These are phyloP conservation scores for Myotisia sp. DNA, from an alignment of 2,329 filamentous ascomycete genomes.

Conservation along the genomic window DNA sequence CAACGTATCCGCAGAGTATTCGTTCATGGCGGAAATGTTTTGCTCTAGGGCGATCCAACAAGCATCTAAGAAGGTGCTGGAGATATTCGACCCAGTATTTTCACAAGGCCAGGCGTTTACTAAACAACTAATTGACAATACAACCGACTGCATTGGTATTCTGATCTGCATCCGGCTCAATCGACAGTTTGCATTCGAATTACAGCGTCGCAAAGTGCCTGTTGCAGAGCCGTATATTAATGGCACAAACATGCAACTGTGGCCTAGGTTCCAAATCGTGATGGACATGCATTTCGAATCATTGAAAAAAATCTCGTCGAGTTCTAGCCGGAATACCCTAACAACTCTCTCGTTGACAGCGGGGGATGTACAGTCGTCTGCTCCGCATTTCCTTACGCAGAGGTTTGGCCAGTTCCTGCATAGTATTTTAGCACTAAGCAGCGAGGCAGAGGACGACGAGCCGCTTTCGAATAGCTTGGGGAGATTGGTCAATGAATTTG, in stretches of 20 bases:
- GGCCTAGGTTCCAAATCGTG: constrained; percentile 86
- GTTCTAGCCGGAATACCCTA: constrained; percentile 35
- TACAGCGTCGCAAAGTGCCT: constrained; percentile 81
- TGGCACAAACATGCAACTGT: constrained; percentile 85
- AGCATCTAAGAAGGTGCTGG: constrained; percentile 68
- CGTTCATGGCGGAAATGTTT: constrained; percentile 84
- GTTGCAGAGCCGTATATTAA: constrained; percentile 86
- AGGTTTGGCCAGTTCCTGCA: constrained; percentile 89
- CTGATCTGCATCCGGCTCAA: constrained; percentile 86
- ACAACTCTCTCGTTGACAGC: constrained; percentile 42
- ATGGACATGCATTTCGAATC: constrained; percentile 91
- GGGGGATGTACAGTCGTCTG: constrained; percentile 35
- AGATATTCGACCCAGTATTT: constrained; percentile 83
- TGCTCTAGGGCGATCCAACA: constrained; percentile 59
- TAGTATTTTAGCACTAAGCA: constrained; percentile 66
- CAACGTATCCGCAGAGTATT: constrained; percentile 89
- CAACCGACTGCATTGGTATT: constrained; percentile 71
- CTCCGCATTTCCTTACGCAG: constrained; percentile 83
- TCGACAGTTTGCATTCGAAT: constrained; percentile 83
- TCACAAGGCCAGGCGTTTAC: constrained; percentile 65
- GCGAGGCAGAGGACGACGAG: constrained; percentile 88
- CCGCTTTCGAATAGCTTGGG: constrained; percentile 70
- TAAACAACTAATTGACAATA: constrained; percentile 59
- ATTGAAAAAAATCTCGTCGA: constrained; percentile 46
- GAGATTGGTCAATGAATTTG: constrained; percentile 65